Evolutionary conservation across 305 asterid genomes (phyloP).

Genomic region (Solanum hybrid): DNA sequence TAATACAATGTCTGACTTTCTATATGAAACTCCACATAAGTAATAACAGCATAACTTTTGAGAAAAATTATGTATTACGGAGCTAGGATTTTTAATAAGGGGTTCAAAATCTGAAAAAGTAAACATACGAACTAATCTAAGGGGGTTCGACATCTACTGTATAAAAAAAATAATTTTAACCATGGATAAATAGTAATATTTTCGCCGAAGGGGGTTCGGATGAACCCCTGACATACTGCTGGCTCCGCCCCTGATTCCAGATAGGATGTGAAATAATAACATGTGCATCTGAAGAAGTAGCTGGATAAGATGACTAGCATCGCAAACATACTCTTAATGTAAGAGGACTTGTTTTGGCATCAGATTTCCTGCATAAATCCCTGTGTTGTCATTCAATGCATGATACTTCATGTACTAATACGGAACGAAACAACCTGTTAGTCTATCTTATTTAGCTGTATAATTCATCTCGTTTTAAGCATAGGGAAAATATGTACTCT

Average conservation of each 20-base stretch:
- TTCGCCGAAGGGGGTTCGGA: too few species aligned
- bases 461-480: background rate
- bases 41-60: background rate
- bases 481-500: background rate
- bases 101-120: too few species aligned
- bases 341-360: background rate
- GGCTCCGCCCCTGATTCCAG: background rate
- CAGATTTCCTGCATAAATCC: background rate
- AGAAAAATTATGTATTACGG: background rate
- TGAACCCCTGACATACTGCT: too few species aligned
- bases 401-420: background rate
- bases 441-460: background rate
- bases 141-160: too few species aligned
- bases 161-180: too few species aligned
- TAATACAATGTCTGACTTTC: background rate
- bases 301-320: background rate
- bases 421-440: background rate
- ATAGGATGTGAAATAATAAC: background rate
- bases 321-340: background rate
- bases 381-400: background rate
- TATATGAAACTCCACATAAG: background rate
- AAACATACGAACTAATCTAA: too few species aligned
- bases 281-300: background rate
- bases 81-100: too few species aligned
- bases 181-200: too few species aligned